These are phyloP conservation scores for Nicotiana undulata DNA, from an alignment of 257 asterid species.

Conservation along the genomic window DNA sequence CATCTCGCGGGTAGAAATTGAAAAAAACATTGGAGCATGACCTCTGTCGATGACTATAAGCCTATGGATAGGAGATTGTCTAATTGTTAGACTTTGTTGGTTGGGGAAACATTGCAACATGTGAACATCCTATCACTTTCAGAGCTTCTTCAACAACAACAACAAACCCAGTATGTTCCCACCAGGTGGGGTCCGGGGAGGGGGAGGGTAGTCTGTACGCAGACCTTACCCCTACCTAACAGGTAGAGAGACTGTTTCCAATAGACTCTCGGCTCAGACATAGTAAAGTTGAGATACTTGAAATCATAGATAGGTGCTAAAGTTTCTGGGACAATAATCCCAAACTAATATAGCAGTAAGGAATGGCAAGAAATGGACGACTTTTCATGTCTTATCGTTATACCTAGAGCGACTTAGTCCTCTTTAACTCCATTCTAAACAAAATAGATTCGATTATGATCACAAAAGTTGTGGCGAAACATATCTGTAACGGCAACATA, in stretches of 20 bases:
- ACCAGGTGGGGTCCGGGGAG: no score
- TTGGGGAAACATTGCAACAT: neutral
- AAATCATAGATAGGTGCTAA: neutral
- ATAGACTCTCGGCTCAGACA: no score
- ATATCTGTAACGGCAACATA: neutral
- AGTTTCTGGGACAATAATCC: neutral
- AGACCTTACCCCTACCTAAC: no score
- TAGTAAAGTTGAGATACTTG: neutral
- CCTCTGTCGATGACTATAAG: neutral
- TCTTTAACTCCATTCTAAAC: neutral
- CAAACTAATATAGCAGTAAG: neutral
- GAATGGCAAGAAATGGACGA: neutral
- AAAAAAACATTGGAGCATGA: neutral
- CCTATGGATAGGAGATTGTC: neutral
- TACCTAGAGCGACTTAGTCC: neutral
- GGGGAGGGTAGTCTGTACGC: no score
- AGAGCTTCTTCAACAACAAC: no score
- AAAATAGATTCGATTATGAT: neutral
- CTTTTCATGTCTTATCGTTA: neutral
- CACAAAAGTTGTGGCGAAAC: neutral
- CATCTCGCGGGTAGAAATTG: neutral
- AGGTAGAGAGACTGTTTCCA: no score
- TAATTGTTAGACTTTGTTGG: neutral
- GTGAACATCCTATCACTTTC: neutral
- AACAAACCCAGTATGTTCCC: no score